Evolutionary conservation across 2,329 filamentous ascomycete genomes (phyloP).

Genomic region (Aspergillus bombycis): DNA sequence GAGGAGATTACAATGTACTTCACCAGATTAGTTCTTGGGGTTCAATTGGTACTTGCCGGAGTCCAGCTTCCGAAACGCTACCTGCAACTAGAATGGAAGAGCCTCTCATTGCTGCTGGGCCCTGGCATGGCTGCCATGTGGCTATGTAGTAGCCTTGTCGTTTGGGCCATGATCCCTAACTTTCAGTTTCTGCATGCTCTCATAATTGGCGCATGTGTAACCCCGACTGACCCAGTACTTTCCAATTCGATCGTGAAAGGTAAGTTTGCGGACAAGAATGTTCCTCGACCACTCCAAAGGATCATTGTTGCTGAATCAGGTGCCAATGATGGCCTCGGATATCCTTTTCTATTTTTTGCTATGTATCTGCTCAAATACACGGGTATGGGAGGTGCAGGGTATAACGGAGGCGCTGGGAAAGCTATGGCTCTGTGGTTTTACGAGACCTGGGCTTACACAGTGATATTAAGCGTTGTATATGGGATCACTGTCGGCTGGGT

Average conservation of each 20-base stretch:
- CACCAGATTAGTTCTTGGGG: conserved; percentile 81
- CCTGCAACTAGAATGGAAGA: conserved; percentile 75
- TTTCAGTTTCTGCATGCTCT: conserved; percentile 77
- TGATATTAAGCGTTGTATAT: conserved; percentile 76
- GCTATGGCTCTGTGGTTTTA: conserved; percentile 83
- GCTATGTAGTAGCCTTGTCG: conserved; percentile 74
- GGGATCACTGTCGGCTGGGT: conserved; percentile 78
- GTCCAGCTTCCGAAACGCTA: conserved; percentile 86
- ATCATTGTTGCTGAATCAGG: conserved; percentile 83
- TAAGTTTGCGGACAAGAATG: conserved; percentile 88
- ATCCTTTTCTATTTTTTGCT: conserved; percentile 84
- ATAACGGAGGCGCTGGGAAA: conserved; percentile 61
- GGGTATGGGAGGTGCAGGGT: conserved; percentile 59
- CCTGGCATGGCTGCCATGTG: conserved; percentile 89
- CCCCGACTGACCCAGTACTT: conserved; percentile 85
- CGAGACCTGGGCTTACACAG: conserved; percentile 82
- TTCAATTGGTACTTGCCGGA: conserved; percentile 86
- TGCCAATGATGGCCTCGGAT: conserved; percentile 85
- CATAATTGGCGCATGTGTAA: conserved; percentile 82
- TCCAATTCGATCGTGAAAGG: conserved; percentile 92
- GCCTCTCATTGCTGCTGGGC: conserved; percentile 73
- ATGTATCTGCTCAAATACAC: conserved; percentile 81
- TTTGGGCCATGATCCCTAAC: conserved; percentile 75
- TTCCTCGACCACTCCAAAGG: conserved; percentile 78
- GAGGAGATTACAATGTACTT: conserved; percentile 80